Evolutionary conservation across 2,329 filamentous ascomycete genomes (phyloP).

Genomic region (Fusarium sp.): DNA sequence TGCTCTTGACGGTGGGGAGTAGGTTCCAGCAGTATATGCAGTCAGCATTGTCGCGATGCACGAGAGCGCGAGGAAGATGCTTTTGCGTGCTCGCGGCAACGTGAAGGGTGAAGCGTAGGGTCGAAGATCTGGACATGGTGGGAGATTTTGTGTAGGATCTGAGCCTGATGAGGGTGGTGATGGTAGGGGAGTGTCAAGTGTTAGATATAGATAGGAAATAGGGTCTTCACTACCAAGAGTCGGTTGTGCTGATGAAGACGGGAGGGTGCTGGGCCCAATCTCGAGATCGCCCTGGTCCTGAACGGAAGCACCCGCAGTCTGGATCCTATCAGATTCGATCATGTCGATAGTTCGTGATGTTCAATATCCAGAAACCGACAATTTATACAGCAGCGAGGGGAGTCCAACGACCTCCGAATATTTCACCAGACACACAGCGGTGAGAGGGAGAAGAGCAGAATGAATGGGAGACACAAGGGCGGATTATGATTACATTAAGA

Average conservation of each 20-base stretch:
- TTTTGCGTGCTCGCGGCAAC: conserved; percentile 76
- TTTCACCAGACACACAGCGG: background rate
- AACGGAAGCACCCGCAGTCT: background rate
- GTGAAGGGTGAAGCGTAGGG: conserved; percentile 74
- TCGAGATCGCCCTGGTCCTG: conserved; percentile 28
- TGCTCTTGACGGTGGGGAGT: conserved; percentile 72
- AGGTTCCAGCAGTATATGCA: conserved; percentile 82
- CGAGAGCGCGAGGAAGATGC: conserved; percentile 74
- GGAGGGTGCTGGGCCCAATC: conserved; percentile 15
- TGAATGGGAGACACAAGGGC: background rate
- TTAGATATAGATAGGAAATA: conserved; percentile 53
- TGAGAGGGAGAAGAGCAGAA: background rate
- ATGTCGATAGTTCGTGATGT: conserved; percentile 9
- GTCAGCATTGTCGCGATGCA: conserved; percentile 80
- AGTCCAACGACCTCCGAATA: background rate
- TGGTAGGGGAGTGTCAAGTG: conserved; percentile 51
- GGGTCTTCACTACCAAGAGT: conserved; percentile 29
- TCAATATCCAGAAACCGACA: background rate
- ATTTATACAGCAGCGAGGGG: background rate
- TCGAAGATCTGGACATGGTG: conserved; percentile 69
- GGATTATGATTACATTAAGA: background rate
- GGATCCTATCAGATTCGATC: conserved; percentile 9
- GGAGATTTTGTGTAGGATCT: conserved; percentile 50
- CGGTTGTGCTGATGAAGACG: conserved; percentile 6
- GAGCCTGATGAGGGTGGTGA: conserved; percentile 27